phyloP scores from a whole-genome alignment of 805 yeast genomes.

The Soucietia sequanensis region DNA sequence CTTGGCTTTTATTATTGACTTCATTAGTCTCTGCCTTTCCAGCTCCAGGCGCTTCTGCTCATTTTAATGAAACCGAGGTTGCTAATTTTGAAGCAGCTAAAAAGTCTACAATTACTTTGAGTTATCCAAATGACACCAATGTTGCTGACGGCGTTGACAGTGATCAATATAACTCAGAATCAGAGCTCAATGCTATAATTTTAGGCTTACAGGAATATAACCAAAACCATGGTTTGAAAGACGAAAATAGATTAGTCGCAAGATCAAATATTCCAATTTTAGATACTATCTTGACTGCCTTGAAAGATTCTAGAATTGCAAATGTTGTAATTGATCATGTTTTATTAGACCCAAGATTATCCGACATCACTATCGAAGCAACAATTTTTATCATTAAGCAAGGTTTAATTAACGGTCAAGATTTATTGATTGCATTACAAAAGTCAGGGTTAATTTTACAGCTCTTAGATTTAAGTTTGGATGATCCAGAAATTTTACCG shows the following conservation, averaged over 20 bases:
- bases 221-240: background rate
- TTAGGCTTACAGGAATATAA: no score
- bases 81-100: no score
- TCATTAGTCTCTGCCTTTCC: no score
- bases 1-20: no score
- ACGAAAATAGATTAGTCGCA: no score
- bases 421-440: slow-evolving; percentile 21
- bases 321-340: slow-evolving; percentile 19
- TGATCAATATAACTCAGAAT: no score
- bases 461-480: slow-evolving; percentile 17
- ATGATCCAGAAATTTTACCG: slow-evolving; percentile 23
- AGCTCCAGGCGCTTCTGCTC: no score
- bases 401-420: slow-evolving; percentile 19
- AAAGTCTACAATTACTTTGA: no score
- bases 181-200: no score
- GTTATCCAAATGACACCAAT: no score
- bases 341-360: slow-evolving; percentile 18
- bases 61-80: no score
- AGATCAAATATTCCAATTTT: slow-evolving; percentile 22
- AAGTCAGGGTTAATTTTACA: slow-evolving; percentile 24
- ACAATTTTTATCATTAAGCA: slow-evolving; percentile 17
- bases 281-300: slow-evolving; percentile 17
- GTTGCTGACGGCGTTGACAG: no score
- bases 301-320: slow-evolving; percentile 22
- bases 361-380: slow-evolving; percentile 17